Base-by-base conservation (phyloP, 306 rosid genomes). In the Parietaria judaica region DNA sequence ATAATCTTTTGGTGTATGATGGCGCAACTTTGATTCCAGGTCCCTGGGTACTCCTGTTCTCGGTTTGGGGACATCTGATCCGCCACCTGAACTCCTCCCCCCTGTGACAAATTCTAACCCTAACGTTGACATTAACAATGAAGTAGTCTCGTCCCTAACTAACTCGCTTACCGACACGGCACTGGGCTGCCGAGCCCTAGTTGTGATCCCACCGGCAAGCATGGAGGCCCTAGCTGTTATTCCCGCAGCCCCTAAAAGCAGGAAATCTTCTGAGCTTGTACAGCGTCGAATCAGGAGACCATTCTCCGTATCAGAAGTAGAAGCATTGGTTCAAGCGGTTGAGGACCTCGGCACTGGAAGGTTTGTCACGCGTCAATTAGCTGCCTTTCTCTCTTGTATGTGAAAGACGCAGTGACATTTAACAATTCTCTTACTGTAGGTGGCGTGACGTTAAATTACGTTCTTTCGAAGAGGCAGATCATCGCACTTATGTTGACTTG, bases 321-420 rank as follows among this genome's bases (percentile, higher is more conserved):
- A 92, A 82, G 91, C 95, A 44, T 80, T 92, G 66, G 96, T 92
- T 63, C 73, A 86, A 46, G 95, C 95, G 4, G 96, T 92, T 51
- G 98, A 88, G 80, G 95, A 92, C 51, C 86, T 88, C 14, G 98
- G 98, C 73, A 92, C 96, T 9, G 98, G 98, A 78, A 92, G 98
- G 98, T 91, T 49, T 78, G 15, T 44, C 65, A 58, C 64, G 45
- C 51, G 47, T 38, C 57, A 17, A 64, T 35, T 48, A 46, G 31
- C 61, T 51, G 31, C 54, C 63, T 55, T 68, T 56, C 16, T 23
- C 60, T 56, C 6, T 17, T 65, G 12, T 59, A 52, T 52, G 7
- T 38, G 45, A 17, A 56, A 69, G 54, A 48, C 65, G 60, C 43
- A 14, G 3, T 51, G 67, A 52, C 36, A 23, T 62, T 69, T 76